A percentile compares a stretch with the other conserved stretches of the same genome.
Conservation (phyloP, 805 yeast genomes). For the Myxozyma sirexii region DNA sequence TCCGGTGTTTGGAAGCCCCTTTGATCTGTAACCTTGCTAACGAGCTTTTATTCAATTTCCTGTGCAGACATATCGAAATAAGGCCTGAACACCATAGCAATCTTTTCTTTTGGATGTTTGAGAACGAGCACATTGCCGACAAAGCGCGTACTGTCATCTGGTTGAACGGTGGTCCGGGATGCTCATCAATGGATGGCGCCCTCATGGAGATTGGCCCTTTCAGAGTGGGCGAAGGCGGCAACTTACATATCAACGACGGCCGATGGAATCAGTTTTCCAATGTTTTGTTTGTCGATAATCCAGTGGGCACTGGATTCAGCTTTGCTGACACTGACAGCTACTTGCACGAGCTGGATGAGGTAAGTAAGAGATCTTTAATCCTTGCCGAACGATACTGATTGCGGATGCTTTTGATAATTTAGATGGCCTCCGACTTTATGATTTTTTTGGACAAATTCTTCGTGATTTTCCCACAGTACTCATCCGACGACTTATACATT, state of each 20-base stretch:
- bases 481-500: slow-evolving; percentile 62
- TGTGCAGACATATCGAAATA: slow-evolving; percentile 59
- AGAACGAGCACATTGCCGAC: slow-evolving; percentile 40
- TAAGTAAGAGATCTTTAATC: slow-evolving; percentile 8
- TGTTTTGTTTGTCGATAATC: slow-evolving; percentile 88
- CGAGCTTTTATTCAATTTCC: neutral
- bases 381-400: no score
- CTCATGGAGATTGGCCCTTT: slow-evolving; percentile 90
- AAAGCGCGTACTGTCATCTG: slow-evolving; percentile 57
- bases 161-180: slow-evolving; percentile 99
- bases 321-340: slow-evolving; percentile 53
- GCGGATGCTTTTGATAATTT: neutral
- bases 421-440: slow-evolving; percentile 65
- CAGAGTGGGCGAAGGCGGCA: slow-evolving; percentile 54
- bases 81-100: slow-evolving; percentile 56
- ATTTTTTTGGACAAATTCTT: slow-evolving; percentile 68
- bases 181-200: slow-evolving; percentile 98
- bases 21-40: neutral
- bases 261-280: slow-evolving; percentile 84
- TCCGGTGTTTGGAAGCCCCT: neutral
- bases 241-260: slow-evolving; percentile 63
- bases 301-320: slow-evolving; percentile 91
- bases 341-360: slow-evolving; percentile 40
- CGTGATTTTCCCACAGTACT: slow-evolving; percentile 72
- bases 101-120: slow-evolving; percentile 79